phyloP scores from a whole-genome alignment of 768 basidiomycete species.

The Rossbeevera mucosa region DNA sequence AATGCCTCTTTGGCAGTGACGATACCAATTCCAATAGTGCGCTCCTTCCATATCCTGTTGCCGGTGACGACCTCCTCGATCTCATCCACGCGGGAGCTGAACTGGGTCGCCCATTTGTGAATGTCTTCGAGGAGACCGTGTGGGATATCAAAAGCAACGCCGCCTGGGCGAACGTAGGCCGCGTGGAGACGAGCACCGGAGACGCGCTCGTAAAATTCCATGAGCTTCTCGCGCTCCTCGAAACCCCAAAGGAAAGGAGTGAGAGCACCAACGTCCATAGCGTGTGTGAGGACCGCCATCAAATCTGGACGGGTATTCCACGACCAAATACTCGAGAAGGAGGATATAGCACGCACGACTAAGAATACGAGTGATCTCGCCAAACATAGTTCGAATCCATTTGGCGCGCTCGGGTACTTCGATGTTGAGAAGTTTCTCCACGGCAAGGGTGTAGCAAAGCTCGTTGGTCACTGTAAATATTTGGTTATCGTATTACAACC shows the following conservation, averaged over 20 bases:
- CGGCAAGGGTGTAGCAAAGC: slow-evolving; percentile 92
- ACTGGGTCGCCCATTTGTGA: slow-evolving; percentile 97
- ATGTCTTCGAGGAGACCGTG: slow-evolving; percentile 99
- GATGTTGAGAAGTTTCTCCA: slow-evolving; percentile 96
- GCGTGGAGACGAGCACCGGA: slow-evolving; percentile 96
- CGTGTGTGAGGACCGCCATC: slow-evolving; percentile 94
- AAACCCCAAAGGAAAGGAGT: slow-evolving; percentile 99
- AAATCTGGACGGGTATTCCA: slow-evolving; percentile 51
- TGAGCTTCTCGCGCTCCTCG: slow-evolving; percentile 99
- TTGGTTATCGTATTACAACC: neutral
- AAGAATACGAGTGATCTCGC: slow-evolving; percentile 92
- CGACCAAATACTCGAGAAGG: neutral
- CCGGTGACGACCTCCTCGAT: slow-evolving; percentile 97
- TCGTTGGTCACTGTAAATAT: slow-evolving; percentile 90
- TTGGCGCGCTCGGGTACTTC: slow-evolving; percentile 95
- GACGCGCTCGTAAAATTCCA: slow-evolving; percentile 99
- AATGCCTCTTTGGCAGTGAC: slow-evolving; percentile 92
- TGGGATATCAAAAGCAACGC: slow-evolving; percentile 95
- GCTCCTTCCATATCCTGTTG: slow-evolving; percentile 97
- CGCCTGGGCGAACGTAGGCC: slow-evolving; percentile 96
- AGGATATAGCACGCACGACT: slow-evolving; percentile 60
- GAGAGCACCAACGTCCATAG: slow-evolving; percentile 96
- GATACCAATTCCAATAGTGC: slow-evolving; percentile 84
- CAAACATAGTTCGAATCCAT: slow-evolving; percentile 97
- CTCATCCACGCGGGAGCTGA: slow-evolving; percentile 85